Percentiles rank a stretch among this genome's conserved stretches.
These are phyloP conservation scores for Xylaria cubensis DNA, from an alignment of 495 filamentous ascomycete species.

Conservation along the genomic window DNA sequence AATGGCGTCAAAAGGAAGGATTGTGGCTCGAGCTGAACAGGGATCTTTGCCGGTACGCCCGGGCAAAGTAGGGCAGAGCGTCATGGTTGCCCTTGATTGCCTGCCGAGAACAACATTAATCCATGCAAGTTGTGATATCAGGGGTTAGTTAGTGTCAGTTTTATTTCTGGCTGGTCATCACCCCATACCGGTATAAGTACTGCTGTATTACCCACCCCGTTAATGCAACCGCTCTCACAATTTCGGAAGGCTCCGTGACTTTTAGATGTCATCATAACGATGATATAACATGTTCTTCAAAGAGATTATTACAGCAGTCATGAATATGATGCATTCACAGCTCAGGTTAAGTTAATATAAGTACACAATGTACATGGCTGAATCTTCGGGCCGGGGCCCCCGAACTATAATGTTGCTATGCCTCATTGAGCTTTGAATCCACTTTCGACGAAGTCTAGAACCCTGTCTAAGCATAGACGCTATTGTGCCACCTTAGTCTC, in stretches of 20 bases:
- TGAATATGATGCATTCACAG: neutral
- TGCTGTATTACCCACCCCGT: neutral
- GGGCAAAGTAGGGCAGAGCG: neutral
- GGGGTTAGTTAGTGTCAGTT: neutral
- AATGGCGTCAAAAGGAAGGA: neutral
- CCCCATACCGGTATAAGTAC: neutral
- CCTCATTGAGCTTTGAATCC: neutral
- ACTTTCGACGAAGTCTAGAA: conserved; percentile 15
- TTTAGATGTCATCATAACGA: neutral
- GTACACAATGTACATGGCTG: neutral
- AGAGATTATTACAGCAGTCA: neutral
- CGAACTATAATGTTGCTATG: neutral
- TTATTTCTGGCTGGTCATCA: neutral
- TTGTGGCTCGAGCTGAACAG: conserved; percentile 11
- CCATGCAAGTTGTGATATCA: conserved; percentile 6
- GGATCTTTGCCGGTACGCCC: conserved; percentile 10
- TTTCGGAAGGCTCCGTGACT: neutral
- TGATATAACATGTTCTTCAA: neutral
- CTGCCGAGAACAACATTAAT: conserved; percentile 10
- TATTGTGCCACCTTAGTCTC: conserved; percentile 17
- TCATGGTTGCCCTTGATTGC: neutral
- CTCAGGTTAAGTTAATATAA: neutral
- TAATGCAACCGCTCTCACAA: neutral
- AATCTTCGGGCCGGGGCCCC: conserved; percentile 18
- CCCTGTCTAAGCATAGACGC: conserved; percentile 1